A percentile compares a stretch with the other conserved stretches of the same genome.
Evolutionary conservation across 768 basidiomycete genomes (phyloP).

Genomic region (Cystofilobasidium macerans): DNA sequence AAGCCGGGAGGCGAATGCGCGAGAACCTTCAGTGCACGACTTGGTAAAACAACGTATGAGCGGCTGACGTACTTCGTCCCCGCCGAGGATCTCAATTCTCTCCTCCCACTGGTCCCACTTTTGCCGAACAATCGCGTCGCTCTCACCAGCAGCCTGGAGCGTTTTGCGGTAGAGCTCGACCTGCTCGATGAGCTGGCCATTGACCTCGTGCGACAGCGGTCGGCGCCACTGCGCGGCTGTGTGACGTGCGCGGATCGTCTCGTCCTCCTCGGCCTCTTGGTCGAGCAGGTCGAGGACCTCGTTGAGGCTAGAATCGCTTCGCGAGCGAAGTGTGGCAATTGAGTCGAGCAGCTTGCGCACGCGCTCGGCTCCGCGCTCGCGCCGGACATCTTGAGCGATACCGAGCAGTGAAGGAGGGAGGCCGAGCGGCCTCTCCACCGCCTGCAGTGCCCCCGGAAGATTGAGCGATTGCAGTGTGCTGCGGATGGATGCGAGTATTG

Average conservation of each 20-base stretch:
- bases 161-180: slow-evolving; percentile 61
- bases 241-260: slow-evolving; percentile 37
- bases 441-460: slow-evolving; percentile 76
- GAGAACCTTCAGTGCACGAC: too few relatives aligned
- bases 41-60: too few relatives aligned
- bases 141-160: slow-evolving; percentile 57
- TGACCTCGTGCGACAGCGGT: slow-evolving; percentile 66
- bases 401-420: slow-evolving; percentile 76
- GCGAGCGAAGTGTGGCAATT: slow-evolving; percentile 54
- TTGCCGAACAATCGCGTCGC: slow-evolving; percentile 61
- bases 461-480: slow-evolving; percentile 62
- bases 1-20: background rate
- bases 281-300: slow-evolving; percentile 89
- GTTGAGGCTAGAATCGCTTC: slow-evolving; percentile 54
- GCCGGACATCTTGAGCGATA: slow-evolving; percentile 72
- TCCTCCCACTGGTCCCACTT: slow-evolving; percentile 87
- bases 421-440: slow-evolving; percentile 72
- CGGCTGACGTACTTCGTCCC: slow-evolving; percentile 47
- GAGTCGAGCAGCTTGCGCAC: slow-evolving; percentile 64
- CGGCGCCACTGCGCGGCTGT: slow-evolving; percentile 39
- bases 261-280: slow-evolving; percentile 57
- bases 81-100: slow-evolving; percentile 57
- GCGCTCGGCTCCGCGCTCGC: slow-evolving; percentile 60
- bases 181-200: slow-evolving; percentile 58
- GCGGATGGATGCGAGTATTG: background rate